Evolutionary conservation across 768 basidiomycete genomes (phyloP).

Genomic region (Mycena albidolilacea): DNA sequence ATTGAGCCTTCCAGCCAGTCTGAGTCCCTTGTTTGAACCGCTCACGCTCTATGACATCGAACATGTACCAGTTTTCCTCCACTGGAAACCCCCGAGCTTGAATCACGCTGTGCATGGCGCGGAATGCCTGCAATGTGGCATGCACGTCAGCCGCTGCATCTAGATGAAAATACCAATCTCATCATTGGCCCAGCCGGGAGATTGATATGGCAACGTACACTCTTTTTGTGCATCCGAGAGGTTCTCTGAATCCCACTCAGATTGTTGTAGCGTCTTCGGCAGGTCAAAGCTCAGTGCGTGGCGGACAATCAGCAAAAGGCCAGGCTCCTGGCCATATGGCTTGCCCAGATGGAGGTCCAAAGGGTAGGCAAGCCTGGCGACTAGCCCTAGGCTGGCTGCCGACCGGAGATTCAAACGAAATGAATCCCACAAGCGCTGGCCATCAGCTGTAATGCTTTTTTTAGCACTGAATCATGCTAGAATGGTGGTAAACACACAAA

Average conservation of each 20-base stretch:
- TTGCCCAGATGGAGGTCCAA: rapidly evolving
- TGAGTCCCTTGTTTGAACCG: too few relatives aligned
- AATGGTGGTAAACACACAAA: not conserved
- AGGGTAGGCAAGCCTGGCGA: not conserved
- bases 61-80: not conserved
- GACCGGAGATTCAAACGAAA: not conserved
- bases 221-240: not conserved
- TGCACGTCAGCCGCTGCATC: not conserved
- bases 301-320: not conserved
- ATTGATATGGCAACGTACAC: too few relatives aligned
- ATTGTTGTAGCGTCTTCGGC: not conserved
- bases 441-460: not conserved
- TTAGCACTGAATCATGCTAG: too few relatives aligned
- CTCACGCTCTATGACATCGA: not conserved
- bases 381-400: not conserved
- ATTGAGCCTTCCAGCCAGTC: too few relatives aligned
- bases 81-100: not conserved
- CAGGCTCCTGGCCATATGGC: not conserved
- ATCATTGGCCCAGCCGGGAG: not conserved
- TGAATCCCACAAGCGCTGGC: not conserved
- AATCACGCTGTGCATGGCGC: not conserved
- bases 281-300: not conserved
- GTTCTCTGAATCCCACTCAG: not conserved
- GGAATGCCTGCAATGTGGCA: not conserved
- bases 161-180: not conserved